These are phyloP conservation scores for Neckera pumila DNA, from an alignment of 225 moss, liverwort and hornwort species.

Conservation along the genomic window DNA sequence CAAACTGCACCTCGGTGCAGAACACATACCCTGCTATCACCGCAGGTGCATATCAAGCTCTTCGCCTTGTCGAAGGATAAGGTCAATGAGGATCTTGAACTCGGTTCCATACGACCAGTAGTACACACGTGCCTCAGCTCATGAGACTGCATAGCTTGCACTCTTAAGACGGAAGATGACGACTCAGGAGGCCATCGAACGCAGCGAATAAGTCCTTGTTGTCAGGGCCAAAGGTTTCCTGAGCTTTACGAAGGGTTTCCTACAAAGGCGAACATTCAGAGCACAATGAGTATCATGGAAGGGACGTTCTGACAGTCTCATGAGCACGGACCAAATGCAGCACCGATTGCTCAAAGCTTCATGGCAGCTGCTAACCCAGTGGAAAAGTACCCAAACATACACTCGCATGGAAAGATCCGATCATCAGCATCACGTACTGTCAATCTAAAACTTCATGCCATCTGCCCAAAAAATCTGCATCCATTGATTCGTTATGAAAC, in stretches of 20 bases:
- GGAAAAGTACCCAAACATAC: background rate
- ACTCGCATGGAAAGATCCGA: background rate
- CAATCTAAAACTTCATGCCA: background rate
- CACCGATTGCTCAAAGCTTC: background rate
- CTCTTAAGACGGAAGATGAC: conserved; percentile 65
- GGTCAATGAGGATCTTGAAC: background rate
- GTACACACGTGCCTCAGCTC: background rate
- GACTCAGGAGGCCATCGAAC: conserved; percentile 81
- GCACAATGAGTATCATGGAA: background rate
- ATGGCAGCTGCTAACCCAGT: background rate
- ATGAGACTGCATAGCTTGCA: background rate
- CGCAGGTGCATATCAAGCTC: background rate
- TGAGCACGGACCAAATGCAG: too few species aligned
- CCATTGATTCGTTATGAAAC: background rate
- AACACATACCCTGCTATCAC: background rate
- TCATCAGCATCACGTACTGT: background rate
- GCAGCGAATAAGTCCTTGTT: conserved; percentile 90
- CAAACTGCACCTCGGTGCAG: background rate
- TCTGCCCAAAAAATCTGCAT: background rate
- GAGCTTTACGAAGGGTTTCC: conserved; percentile 81
- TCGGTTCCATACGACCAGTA: background rate
- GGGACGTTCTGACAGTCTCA: too few species aligned
- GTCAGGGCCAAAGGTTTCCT: conserved; percentile 87
- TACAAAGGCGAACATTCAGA: background rate
- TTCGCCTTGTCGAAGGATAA: background rate